Evolutionary conservation across 2,329 filamentous ascomycete species (phyloP), one percentile per base, ranked within the genome.

Genomic region (Aphanoascus verrucosus): DNA sequence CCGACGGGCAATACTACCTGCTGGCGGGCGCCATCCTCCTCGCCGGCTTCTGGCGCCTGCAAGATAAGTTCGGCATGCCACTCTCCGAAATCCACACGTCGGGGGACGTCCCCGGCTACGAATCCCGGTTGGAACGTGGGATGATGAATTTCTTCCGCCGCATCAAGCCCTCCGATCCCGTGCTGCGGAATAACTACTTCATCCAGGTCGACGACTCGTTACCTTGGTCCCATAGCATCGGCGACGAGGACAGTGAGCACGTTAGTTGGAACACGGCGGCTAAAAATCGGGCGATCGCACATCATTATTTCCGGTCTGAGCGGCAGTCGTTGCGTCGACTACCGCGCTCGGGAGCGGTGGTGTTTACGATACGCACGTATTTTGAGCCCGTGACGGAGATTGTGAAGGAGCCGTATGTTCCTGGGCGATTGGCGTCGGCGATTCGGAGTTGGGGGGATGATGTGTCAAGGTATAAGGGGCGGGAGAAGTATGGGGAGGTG

Each of bases 91-190:
- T 94, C 60, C 88, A 94, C 69, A 88, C 83, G 0, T 82, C 79
- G 0, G 88, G 84, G 44, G 76, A 86, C 58, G 88, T 94, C 0
- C 86, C 86, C 0, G 81, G 83, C 45, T 90, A 77, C 72, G 77
- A 77, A 55, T 73, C 80, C 60, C 88, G 87, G 63, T 72, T 91
- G 9, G 82, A 89, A 64, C 83, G 81, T 56, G 84, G 85, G 11
- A 91, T 90, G 86, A 77, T 78, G 71, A 88, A 85, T 65, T 89
- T 94, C 72, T 93, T 94, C 72, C 75, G 79, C 0, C 73, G 88
- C 0, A 67, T 93, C 0, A 76, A 78, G 62, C 84, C 84, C 1
- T 82, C 88, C 41, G 79, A 81, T 43, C 77, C 82, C 0, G 78
- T 85, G 20, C 61, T 81, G 17, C 75, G 87, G 55, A 88, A 90